Base-by-base conservation (phyloP, 2,329 filamentous ascomycete species). In the Pseudocercospora fuligena region DNA sequence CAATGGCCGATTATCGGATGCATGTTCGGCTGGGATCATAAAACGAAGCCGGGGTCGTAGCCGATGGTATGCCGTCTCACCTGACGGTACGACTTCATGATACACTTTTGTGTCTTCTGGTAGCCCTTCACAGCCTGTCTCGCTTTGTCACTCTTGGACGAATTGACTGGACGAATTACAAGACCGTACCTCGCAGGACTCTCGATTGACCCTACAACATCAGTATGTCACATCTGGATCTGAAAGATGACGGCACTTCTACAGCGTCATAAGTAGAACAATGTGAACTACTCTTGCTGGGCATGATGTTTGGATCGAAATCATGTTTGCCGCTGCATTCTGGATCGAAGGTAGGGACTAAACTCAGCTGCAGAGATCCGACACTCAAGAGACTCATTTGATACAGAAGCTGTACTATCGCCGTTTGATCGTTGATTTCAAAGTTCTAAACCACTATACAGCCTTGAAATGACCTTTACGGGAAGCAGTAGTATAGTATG, bases 1-100 rank as follows among this genome's bases (percentile, higher is more conserved):
- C 51, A 56, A 31, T n/a, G 51, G 51, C 51, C 51, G 51, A 56
- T 27, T 27, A 56, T 56, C 51, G 51, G 51, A 27, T 56, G 23
- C 51, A 56, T 31, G 51, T n/a, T 51, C 47, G 51, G 27, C 51
- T 56, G 51, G 51, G 51, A 31, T 56, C 16, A 56, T 27, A 31
- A 16, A 33, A n/a, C 2, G 7, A n/a, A 29, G 51, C 51, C 27
- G 25, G 51, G 51, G 51, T 56, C 25, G 16, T 19, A 56, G 51
- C 27, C 51, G 51, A 56, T 56, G 51, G 27, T 31, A n/a, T 56
- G 23, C 23, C 23, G 19, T 27, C 25, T 51, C 47, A 12, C 47
- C 25, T 23, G 11, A 11, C 27, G 21, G 40, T n/a, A 8, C 40
- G 16, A 19, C n/a, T 43, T 43, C 16, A 43, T n/a, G n/a, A n/a